Evolutionary conservation across 352 stramenopile genomes (phyloP).

Genomic region (Peronospora destructor): DNA sequence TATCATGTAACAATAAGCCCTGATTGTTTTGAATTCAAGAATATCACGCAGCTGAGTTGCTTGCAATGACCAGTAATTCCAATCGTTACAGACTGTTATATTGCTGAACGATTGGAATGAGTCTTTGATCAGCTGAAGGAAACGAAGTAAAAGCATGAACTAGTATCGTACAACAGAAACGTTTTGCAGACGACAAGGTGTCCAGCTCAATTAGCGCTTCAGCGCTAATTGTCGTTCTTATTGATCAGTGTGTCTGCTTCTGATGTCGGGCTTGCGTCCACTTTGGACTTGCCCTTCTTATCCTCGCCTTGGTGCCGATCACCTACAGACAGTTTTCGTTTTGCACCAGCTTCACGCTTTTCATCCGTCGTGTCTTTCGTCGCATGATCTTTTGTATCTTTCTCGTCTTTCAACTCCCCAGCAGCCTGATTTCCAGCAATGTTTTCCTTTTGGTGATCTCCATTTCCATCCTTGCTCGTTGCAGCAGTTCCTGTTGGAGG

Average conservation of each 20-base stretch:
- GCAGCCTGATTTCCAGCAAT: not conserved
- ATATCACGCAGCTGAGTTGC: no score
- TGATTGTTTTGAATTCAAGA: no score
- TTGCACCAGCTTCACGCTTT: constrained; percentile 22
- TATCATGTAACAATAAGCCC: no score
- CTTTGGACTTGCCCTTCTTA: constrained; percentile 27
- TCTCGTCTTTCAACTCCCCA: constrained; percentile 6
- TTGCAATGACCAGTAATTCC: no score
- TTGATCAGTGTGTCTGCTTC: constrained; percentile 10
- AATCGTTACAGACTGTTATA: constrained; percentile 2
- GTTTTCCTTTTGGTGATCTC: not conserved
- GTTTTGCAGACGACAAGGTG: constrained; percentile 4
- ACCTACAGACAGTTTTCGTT: constrained; percentile 23
- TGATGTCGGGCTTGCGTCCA: constrained; percentile 1
- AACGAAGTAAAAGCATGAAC: constrained; percentile 20
- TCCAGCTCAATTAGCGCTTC: constrained; percentile 9
- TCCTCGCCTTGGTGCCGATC: constrained; percentile 21
- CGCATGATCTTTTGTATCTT: constrained; percentile 8
- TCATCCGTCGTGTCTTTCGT: constrained; percentile 6
- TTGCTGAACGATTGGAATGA: constrained; percentile 22
- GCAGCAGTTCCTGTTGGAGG: constrained; percentile 10
- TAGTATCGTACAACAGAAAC: constrained; percentile 23
- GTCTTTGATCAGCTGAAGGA: constrained; percentile 2
- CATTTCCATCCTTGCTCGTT: not conserved
- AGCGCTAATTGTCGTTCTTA: constrained; percentile 7